Evolutionary conservation across 306 rosid genomes (phyloP).

Genomic region (Luffa aegyptiaca): DNA sequence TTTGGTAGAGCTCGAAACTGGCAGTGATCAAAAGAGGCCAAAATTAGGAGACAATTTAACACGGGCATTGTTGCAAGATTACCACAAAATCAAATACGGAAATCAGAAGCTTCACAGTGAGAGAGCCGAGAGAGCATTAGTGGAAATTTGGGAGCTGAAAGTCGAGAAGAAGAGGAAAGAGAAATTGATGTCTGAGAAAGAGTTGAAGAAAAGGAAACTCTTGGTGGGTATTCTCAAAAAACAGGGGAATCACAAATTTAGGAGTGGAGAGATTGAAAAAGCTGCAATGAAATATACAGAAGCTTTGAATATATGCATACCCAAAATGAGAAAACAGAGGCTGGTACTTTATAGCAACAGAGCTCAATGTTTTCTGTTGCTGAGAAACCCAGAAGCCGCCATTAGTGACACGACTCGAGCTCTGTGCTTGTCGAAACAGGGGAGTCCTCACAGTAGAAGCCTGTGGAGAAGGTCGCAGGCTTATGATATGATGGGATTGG

Average conservation of each 20-base stretch:
- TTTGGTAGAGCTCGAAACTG: slow-evolving; percentile 37
- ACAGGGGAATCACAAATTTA: slow-evolving; percentile 37
- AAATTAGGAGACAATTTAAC: slow-evolving; percentile 43
- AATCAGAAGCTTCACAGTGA: slow-evolving; percentile 27
- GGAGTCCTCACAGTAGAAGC: slow-evolving; percentile 40
- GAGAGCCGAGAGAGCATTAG: slow-evolving; percentile 29
- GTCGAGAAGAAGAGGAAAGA: slow-evolving; percentile 53
- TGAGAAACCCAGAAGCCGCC: slow-evolving; percentile 36
- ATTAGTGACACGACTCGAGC: slow-evolving; percentile 59
- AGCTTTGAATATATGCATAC: slow-evolving; percentile 37
- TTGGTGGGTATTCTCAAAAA: slow-evolving; percentile 23
- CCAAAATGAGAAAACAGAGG: slow-evolving; percentile 35
- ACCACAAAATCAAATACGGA: slow-evolving; percentile 55
- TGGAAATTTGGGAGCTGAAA: slow-evolving; percentile 55
- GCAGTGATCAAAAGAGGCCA: neutral
- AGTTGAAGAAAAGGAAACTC: slow-evolving; percentile 30
- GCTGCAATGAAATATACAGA: slow-evolving; percentile 47
- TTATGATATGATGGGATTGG: slow-evolving; percentile 43
- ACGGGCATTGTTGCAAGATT: slow-evolving; percentile 39
- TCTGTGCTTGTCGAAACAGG: slow-evolving; percentile 36
- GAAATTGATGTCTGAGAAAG: slow-evolving; percentile 33
- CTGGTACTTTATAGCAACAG: slow-evolving; percentile 59
- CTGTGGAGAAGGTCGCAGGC: slow-evolving; percentile 75
- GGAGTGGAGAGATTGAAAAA: slow-evolving; percentile 32
- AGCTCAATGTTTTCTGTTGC: slow-evolving; percentile 53